phyloP scores from a whole-genome alignment of 2,329 filamentous ascomycete species.

The Aspergillus costaricaensis region DNA sequence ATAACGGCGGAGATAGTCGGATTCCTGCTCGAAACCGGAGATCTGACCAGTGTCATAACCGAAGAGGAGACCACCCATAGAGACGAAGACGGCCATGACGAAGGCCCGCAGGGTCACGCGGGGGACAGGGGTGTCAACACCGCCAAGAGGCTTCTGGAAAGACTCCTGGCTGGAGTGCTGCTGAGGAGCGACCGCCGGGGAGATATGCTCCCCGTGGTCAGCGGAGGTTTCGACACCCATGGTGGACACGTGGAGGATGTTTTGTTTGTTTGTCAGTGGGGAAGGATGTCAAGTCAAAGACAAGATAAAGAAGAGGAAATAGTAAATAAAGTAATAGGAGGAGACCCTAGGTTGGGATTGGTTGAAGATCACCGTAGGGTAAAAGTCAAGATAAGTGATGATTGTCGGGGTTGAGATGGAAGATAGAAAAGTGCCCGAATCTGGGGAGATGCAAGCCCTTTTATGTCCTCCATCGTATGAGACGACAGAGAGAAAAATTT shows the following conservation, averaged over 20 bases:
- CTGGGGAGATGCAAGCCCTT: slow-evolving; percentile 8
- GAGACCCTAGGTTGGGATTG: neutral
- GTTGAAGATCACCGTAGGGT: neutral
- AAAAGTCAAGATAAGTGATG: neutral
- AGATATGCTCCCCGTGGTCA: slow-evolving; percentile 36
- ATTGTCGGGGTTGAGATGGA: neutral
- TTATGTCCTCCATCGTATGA: slow-evolving; percentile 1
- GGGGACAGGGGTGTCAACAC: slow-evolving; percentile 36
- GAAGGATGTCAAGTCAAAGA: neutral
- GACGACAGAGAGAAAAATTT: slow-evolving; percentile 6
- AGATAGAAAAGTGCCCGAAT: neutral
- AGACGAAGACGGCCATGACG: slow-evolving; percentile 48
- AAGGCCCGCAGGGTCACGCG: slow-evolving; percentile 41
- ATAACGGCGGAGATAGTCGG: slow-evolving; percentile 44
- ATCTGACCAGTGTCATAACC: slow-evolving; percentile 51
- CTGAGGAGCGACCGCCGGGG: slow-evolving; percentile 25
- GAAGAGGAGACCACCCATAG: slow-evolving; percentile 50
- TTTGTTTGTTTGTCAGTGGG: slow-evolving; percentile 5
- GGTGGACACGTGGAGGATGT: slow-evolving; percentile 6
- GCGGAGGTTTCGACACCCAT: slow-evolving; percentile 35
- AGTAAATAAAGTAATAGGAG: neutral
- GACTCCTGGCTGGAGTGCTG: slow-evolving; percentile 29
- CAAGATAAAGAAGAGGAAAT: neutral
- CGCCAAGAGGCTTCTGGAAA: slow-evolving; percentile 26
- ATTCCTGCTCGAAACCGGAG: slow-evolving; percentile 47